phyloP scores from a whole-genome alignment of 2,329 filamentous ascomycete species.

The Aureobasidium sp. region DNA sequence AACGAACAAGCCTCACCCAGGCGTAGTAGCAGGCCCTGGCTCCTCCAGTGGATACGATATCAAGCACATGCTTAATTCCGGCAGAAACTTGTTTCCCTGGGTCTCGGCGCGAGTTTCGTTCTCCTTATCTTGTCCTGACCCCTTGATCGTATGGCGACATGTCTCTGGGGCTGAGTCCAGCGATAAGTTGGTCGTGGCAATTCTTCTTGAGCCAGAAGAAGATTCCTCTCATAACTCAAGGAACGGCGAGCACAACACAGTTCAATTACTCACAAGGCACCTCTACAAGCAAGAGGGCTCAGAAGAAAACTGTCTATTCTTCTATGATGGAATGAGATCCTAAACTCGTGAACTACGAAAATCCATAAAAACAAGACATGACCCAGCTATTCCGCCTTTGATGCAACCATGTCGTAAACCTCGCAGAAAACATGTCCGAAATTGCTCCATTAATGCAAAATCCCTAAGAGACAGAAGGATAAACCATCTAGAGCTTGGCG shows the following conservation, averaged over 20 bases:
- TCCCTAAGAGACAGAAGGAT: no score
- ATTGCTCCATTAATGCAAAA: neutral
- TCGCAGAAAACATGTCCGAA: neutral
- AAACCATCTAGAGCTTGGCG: constrained; percentile 52
- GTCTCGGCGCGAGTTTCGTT: no score
- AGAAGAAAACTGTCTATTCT: neutral
- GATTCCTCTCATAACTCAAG: neutral
- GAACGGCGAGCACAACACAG: neutral
- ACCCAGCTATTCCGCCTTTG: neutral
- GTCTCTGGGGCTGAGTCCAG: no score
- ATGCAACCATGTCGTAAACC: constrained; percentile 9
- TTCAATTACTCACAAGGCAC: neutral
- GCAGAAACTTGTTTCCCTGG: no score
- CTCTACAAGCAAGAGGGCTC: neutral
- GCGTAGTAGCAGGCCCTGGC: no score
- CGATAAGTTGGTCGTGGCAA: neutral
- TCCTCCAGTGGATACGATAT: no score
- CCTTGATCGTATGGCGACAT: no score
- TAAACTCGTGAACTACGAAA: neutral
- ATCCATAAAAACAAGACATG: neutral
- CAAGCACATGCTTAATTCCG: no score
- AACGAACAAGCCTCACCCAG: no score
- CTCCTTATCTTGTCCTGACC: no score
- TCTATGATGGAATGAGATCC: neutral
- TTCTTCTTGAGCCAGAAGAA: neutral